A percentile compares a stretch with the other conserved stretches of the same genome.
These are phyloP conservation scores for Alternaria dauci DNA, from an alignment of 2,329 filamentous ascomycete genomes.

Conservation along the genomic window DNA sequence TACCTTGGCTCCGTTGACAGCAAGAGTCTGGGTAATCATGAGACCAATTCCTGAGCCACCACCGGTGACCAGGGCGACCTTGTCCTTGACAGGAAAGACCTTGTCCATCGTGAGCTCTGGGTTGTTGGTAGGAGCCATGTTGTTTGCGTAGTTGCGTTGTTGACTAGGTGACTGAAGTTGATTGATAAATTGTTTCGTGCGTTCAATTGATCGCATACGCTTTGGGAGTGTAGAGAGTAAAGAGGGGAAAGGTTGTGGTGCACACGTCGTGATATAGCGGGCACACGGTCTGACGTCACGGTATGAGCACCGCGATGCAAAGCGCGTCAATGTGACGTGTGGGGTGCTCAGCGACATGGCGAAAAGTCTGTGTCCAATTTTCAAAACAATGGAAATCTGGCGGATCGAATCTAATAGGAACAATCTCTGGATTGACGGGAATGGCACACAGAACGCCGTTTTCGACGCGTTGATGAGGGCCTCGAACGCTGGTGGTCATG, in stretches of 20 bases:
- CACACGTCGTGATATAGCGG: conserved; percentile 28
- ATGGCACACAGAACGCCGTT: neutral
- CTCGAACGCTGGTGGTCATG: conserved; percentile 2
- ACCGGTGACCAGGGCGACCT: conserved; percentile 55
- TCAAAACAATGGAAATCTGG: neutral
- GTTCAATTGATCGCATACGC: conserved; percentile 20
- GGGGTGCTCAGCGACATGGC: conserved; percentile 11
- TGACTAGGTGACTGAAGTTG: conserved; percentile 19
- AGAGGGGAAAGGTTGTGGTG: conserved; percentile 6
- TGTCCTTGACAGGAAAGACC: conserved; percentile 51
- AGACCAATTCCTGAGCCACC: conserved; percentile 59
- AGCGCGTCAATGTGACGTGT: conserved; percentile 35
- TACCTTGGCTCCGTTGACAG: conserved; percentile 58
- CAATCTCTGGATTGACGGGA: neutral
- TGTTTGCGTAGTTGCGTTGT: conserved; percentile 32
- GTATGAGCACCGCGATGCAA: conserved; percentile 18
- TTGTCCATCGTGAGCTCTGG: conserved; percentile 41
- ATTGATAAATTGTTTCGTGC: conserved; percentile 23
- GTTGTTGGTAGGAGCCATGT: conserved; percentile 46
- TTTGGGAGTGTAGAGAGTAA: conserved; percentile 4
- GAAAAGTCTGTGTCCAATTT: conserved; percentile 1
- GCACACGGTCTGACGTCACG: conserved; percentile 38
- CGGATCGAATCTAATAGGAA: conserved; percentile 1
- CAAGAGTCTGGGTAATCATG: conserved; percentile 58
- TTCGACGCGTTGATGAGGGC: conserved; percentile 1